Percentiles rank a stretch among this genome's conserved stretches.
Conservation (phyloP, 2,329 filamentous ascomycete species). For the Exophiala phaeomuriformis region DNA sequence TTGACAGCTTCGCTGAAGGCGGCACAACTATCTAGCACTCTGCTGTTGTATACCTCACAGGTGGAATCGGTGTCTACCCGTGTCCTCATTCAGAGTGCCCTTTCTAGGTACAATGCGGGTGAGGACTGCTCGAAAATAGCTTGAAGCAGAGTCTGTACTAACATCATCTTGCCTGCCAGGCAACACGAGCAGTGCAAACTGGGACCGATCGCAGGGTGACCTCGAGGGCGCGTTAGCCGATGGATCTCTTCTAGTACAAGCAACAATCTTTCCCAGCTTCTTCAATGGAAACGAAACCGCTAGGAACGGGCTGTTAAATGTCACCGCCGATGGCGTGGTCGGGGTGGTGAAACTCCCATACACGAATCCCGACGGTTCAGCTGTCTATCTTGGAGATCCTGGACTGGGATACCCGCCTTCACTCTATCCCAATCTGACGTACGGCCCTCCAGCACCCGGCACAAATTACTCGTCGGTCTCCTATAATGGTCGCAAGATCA, state of each 20-base stretch:
- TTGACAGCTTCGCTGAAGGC: slow-evolving; percentile 83
- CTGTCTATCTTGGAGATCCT: slow-evolving; percentile 55
- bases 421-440: slow-evolving; percentile 75
- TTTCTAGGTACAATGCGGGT: slow-evolving; percentile 44
- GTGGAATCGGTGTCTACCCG: slow-evolving; percentile 64
- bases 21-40: slow-evolving; percentile 68
- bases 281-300: slow-evolving; percentile 44
- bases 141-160: not conserved
- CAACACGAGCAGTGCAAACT: slow-evolving; percentile 54
- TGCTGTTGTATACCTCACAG: slow-evolving; percentile 70
- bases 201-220: slow-evolving; percentile 55
- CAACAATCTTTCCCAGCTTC: slow-evolving; percentile 64
- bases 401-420: slow-evolving; percentile 60
- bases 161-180: slow-evolving; percentile 29
- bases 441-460: slow-evolving; percentile 33
- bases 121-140: not conserved
- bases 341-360: slow-evolving; percentile 56
- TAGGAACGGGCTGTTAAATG: slow-evolving; percentile 52
- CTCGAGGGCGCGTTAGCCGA: slow-evolving; percentile 61
- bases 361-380: slow-evolving; percentile 49
- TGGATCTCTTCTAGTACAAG: slow-evolving; percentile 59
- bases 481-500: slow-evolving; percentile 34
- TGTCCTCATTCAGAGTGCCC: slow-evolving; percentile 46
- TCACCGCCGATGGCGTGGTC: slow-evolving; percentile 48
- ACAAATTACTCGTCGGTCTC: slow-evolving; percentile 34